Conservation (phyloP, 805 yeast species). For the Hanseniaspora pseudoguilliermondii region DNA sequence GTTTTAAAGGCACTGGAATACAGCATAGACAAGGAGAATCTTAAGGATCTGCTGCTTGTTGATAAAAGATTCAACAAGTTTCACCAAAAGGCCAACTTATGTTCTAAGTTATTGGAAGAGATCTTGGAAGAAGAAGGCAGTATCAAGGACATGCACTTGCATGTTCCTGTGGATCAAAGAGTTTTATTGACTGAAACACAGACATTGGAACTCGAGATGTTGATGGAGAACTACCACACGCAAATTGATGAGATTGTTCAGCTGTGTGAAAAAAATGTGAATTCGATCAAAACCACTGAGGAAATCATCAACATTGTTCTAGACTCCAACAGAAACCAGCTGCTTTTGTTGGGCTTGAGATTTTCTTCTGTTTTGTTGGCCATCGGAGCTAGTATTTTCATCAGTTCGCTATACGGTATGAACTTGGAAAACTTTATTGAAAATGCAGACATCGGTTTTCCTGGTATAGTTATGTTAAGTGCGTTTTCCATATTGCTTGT, state of each 20-base stretch:
- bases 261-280: conserved; percentile 58
- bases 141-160: conserved; percentile 64
- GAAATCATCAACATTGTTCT: conserved; percentile 86
- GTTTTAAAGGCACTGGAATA: conserved; percentile 67
- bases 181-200: conserved; percentile 31
- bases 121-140: conserved; percentile 79
- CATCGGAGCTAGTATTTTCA: conserved; percentile 63
- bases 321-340: conserved; percentile 86
- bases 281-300: conserved; percentile 85
- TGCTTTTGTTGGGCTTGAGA: conserved; percentile 75
- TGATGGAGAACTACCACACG: conserved; percentile 79
- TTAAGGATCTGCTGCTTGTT: conserved; percentile 67
- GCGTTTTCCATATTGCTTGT: conserved; percentile 36
- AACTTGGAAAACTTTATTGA: conserved; percentile 86
- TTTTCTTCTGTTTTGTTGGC: conserved; percentile 76
- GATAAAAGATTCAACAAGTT: conserved; percentile 76
- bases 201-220: conserved; percentile 70
- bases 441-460: conserved; percentile 61
- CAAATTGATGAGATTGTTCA: conserved; percentile 93
- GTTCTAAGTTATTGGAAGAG: conserved; percentile 75
- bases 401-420: conserved; percentile 91
- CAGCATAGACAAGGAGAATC: conserved; percentile 64
- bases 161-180: conserved; percentile 35
- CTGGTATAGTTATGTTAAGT: conserved; percentile 31
- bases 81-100: conserved; percentile 67